These are phyloP conservation scores for Coleophoma eucalyptorum DNA, from an alignment of 2,329 filamentous ascomycete species.

Conservation along the genomic window DNA sequence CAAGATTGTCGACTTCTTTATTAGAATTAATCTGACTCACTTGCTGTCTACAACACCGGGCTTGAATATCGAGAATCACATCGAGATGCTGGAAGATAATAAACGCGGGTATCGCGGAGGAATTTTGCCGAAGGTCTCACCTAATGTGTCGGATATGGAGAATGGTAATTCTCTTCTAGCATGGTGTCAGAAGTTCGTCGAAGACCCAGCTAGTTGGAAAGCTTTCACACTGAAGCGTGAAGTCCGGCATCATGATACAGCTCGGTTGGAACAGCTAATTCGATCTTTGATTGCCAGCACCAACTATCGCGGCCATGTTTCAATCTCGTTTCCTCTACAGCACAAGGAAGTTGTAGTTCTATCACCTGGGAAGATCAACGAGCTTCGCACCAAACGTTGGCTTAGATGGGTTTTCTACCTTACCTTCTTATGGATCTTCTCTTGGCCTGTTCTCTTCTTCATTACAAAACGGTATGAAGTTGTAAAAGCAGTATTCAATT, in stretches of 20 bases:
- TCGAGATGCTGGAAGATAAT: conserved; percentile 52
- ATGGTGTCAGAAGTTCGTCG: conserved; percentile 69
- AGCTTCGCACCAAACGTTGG: conserved; percentile 61
- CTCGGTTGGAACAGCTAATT: conserved; percentile 46
- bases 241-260: conserved; percentile 58
- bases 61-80: conserved; percentile 30
- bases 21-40: conserved; percentile 54
- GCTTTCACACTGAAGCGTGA: conserved; percentile 46
- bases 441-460: conserved; percentile 68
- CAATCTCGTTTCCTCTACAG: conserved; percentile 55
- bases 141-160: conserved; percentile 30
- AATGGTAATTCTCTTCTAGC: conserved; percentile 13
- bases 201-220: conserved; percentile 53
- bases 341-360: conserved; percentile 58
- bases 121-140: conserved; percentile 47
- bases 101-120: conserved; percentile 65
- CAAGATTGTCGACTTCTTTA: conserved; percentile 54
- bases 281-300: conserved; percentile 56
- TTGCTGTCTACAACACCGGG: conserved; percentile 47
- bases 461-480: conserved; percentile 65
- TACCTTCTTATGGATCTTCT: conserved; percentile 64
- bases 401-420: conserved; percentile 62
- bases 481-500: conserved; percentile 47
- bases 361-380: conserved; percentile 57
- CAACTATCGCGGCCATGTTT: conserved; percentile 61